phyloP scores from a whole-genome alignment of 2,329 filamentous ascomycete genomes.

The Didymosphaeria variabile region DNA sequence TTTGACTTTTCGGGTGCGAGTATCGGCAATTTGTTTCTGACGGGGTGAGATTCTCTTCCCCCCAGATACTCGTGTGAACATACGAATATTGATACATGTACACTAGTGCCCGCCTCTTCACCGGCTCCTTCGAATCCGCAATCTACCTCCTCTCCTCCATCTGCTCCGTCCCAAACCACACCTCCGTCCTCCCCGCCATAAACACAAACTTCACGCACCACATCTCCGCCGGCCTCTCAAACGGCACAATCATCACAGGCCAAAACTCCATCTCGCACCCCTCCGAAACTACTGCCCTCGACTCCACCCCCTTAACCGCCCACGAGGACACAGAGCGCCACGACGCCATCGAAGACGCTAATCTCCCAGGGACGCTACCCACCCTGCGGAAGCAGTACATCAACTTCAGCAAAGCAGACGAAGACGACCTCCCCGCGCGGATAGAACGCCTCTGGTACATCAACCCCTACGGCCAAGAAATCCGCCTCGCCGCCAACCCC shows the following conservation, averaged over 20 bases:
- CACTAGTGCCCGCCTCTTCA: slow-evolving; percentile 82
- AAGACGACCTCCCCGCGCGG: slow-evolving; percentile 77
- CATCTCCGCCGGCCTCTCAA: slow-evolving; percentile 81
- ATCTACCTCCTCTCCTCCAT: slow-evolving; percentile 90
- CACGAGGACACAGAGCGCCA: slow-evolving; percentile 61
- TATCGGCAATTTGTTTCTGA: slow-evolving; percentile 62
- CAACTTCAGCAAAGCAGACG: slow-evolving; percentile 76
- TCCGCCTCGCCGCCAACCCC: slow-evolving; percentile 82
- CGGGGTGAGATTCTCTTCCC: slow-evolving; percentile 50
- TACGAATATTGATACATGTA: slow-evolving; percentile 14
- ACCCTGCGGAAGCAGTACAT: slow-evolving; percentile 83
- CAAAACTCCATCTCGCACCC: slow-evolving; percentile 71
- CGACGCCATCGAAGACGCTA: slow-evolving; percentile 79
- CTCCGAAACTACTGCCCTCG: slow-evolving; percentile 38
- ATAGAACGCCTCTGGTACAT: slow-evolving; percentile 95
- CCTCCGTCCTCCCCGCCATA: slow-evolving; percentile 86
- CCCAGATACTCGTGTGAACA: too few relatives aligned
- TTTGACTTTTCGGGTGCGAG: slow-evolving; percentile 62
- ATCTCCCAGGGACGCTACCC: slow-evolving; percentile 81
- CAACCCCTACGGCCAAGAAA: slow-evolving; percentile 98
- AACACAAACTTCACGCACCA: slow-evolving; percentile 97
- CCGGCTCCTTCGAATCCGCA: slow-evolving; percentile 89
- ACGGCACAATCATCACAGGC: slow-evolving; percentile 82
- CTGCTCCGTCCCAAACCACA: slow-evolving; percentile 79
- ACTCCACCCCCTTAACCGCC: slow-evolving; percentile 29